phyloP scores from a whole-genome alignment of 1,284 basidiomycete species.

The Ceratobasidium sp. region DNA sequence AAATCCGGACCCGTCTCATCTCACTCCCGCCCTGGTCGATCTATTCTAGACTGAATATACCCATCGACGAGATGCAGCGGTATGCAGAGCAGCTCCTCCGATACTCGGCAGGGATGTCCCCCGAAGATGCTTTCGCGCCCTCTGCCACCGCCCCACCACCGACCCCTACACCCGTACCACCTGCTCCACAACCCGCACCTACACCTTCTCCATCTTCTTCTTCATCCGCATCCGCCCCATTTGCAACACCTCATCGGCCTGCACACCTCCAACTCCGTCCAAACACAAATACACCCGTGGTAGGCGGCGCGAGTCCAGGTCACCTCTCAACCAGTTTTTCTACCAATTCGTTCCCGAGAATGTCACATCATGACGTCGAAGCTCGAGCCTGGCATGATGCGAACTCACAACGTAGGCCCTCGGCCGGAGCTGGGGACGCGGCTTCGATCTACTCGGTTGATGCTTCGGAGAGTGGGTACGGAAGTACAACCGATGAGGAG shows the following conservation, averaged over 20 bases:
- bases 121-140: constrained; percentile 34
- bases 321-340: constrained; percentile 32
- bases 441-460: constrained; percentile 35
- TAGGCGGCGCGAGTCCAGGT: constrained; percentile 10
- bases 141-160: constrained; percentile 38
- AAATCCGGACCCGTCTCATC: constrained; percentile 16
- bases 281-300: not conserved
- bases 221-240: not conserved
- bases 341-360: constrained; percentile 3
- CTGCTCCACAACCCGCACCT: constrained; percentile 10
- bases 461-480: constrained; percentile 35
- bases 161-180: not conserved
- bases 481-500: constrained; percentile 29
- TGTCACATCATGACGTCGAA: constrained; percentile 28
- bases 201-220: no score
- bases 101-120: constrained; percentile 49
- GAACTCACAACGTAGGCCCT: not conserved
- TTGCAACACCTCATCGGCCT: constrained; percentile 16
- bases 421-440: not conserved
- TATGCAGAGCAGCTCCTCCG: constrained; percentile 87
- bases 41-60: constrained; percentile 73
- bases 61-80: constrained; percentile 89
- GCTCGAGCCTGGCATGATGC: constrained; percentile 20
- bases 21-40: not conserved
- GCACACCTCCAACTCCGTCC: constrained; percentile 26